Conservation (phyloP, 805 yeast genomes). For the Metschnikowia bowlesiae region DNA sequence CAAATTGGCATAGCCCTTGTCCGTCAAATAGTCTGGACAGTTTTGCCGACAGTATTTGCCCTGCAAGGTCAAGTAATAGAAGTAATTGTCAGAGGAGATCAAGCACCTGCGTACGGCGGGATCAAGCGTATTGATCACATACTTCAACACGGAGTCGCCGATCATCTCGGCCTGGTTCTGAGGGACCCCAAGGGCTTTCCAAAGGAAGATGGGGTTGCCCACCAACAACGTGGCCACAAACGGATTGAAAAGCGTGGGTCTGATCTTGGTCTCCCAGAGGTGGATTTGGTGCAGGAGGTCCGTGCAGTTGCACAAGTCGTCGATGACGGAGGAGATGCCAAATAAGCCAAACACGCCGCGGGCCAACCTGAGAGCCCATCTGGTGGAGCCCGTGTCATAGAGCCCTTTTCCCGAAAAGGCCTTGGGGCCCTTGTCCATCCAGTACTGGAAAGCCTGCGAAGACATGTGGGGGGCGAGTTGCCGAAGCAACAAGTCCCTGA, state of each 20-base stretch:
- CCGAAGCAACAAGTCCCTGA: slow-evolving; percentile 34
- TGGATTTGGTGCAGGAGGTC: slow-evolving; percentile 57
- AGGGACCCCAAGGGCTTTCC: slow-evolving; percentile 91
- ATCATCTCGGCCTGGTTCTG: slow-evolving; percentile 79
- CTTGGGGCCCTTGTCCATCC: slow-evolving; percentile 60
- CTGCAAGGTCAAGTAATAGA: slow-evolving; percentile 64
- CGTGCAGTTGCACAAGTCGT: slow-evolving; percentile 51
- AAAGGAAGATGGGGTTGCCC: slow-evolving; percentile 79
- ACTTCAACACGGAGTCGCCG: slow-evolving; percentile 65
- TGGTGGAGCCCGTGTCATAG: slow-evolving; percentile 77
- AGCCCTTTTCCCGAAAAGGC: slow-evolving; percentile 64
- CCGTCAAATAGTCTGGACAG: slow-evolving; percentile 73
- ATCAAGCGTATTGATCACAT: slow-evolving; percentile 73
- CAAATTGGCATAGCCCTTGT: slow-evolving; percentile 51
- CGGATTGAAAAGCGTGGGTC: slow-evolving; percentile 70
- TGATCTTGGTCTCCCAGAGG: slow-evolving; percentile 59
- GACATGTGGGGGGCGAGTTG: slow-evolving; percentile 68
- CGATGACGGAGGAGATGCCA: slow-evolving; percentile 50
- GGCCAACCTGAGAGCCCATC: slow-evolving; percentile 79
- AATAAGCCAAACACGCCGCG: slow-evolving; percentile 52
- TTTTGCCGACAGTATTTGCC: slow-evolving; percentile 58
- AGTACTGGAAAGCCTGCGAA: slow-evolving; percentile 75
- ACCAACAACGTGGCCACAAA: slow-evolving; percentile 61
- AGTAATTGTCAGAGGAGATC: slow-evolving; percentile 69
- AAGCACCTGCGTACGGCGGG: slow-evolving; percentile 64